These are phyloP conservation scores for Protomyces pachydermus DNA, from an alignment of 1,139 yeast genomes.

Conservation along the genomic window DNA sequence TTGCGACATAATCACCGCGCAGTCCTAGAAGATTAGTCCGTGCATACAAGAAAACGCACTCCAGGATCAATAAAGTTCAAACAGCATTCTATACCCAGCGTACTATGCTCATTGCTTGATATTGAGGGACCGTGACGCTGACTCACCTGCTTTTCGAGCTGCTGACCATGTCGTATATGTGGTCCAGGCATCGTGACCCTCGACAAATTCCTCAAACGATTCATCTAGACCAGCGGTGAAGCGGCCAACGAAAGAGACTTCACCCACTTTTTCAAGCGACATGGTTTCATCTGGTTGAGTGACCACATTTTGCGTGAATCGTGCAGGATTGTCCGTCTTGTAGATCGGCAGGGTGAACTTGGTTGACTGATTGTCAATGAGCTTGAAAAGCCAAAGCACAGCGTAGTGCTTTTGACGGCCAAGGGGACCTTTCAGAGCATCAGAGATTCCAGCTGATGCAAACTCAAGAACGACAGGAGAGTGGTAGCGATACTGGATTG, in stretches of 20 bases:
- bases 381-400: constrained; percentile 22
- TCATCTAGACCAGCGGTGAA: constrained; percentile 24
- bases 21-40: background rate
- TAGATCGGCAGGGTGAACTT: constrained; percentile 23
- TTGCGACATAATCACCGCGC: background rate
- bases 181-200: constrained; percentile 21
- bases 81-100: no score
- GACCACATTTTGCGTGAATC: constrained; percentile 23
- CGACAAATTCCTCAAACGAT: constrained; percentile 7
- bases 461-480: constrained; percentile 25
- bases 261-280: constrained; percentile 25
- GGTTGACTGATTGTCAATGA: constrained; percentile 21
- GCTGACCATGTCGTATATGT: constrained; percentile 20
- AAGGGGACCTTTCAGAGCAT: constrained; percentile 21
- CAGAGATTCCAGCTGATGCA: constrained; percentile 17
- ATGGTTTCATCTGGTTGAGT: constrained; percentile 12
- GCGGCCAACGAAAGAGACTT: constrained; percentile 16
- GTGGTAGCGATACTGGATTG: constrained; percentile 15
- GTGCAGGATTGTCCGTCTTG: constrained; percentile 20
- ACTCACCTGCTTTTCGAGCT: constrained; percentile 24
- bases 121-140: background rate
- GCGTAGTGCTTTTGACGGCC: constrained; percentile 23
- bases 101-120: background rate
- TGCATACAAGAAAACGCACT: background rate
- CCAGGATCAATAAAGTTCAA: no score